Evolutionary conservation across 768 basidiomycete genomes (phyloP), one percentile per base, ranked within the genome.

Genomic region (Baorangia bicolor): DNA sequence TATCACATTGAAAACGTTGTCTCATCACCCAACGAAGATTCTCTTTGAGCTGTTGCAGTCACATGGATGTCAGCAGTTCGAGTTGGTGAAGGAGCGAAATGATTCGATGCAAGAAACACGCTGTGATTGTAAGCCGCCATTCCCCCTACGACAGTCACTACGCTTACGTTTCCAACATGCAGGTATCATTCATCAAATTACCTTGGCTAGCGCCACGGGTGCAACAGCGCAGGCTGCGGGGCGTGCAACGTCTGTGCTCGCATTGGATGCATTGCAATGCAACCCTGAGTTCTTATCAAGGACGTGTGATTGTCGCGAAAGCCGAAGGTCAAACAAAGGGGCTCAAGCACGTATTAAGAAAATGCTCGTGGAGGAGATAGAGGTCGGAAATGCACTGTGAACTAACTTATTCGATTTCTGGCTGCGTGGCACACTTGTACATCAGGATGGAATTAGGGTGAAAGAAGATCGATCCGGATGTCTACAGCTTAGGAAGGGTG

Each of bases 21-120:
- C 88, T 4, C 82, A 85, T 60, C 90, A 92, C 69, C 92, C 91
- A 2, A 89, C 87, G 25, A 87, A 87, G 65, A 75, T 83, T 49
- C 76, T 93, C 13, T 85, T 86, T 50, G 90, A 92, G 64, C 67
- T 90, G 27, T 74, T 92, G 49, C 87, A 92, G 64, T 79, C 82
- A 28, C 80, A 86, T 60, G 85, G 86, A 40, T 91, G 91, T 62
- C 85, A 84, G 48, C 73, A 78, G 53, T 87, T 90, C 54, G 75
- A 81, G 55, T 77, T 88, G 42, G 65, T 75, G 43, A 89, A 84
- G 62, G 81, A 82, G 51, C 75, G 76, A 60, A 64, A 63, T 45
- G 69, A 71, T 28, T 59, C 53, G 43, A 69, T 64, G 40, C 69
- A 66, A 44, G 64, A 69, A 56, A 75, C 77, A 55, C 72, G 69